Base-by-base conservation (phyloP, 306 rosid genomes). In the Prunus campanulata region DNA sequence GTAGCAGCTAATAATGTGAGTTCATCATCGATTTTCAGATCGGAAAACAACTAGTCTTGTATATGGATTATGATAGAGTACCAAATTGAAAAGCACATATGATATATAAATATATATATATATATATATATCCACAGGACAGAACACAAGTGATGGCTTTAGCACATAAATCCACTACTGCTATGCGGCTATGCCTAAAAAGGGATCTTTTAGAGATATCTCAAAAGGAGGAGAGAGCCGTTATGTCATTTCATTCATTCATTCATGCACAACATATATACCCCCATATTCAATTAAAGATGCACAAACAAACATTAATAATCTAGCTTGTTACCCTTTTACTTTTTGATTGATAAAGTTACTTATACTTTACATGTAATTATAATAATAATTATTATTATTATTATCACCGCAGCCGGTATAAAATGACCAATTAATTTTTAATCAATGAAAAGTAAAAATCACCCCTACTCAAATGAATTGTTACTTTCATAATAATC, bases 131-230 rank as follows among this genome's bases (percentile, higher is more conserved):
- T 32, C 7, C 1, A 5, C 39, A 32, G 39, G 5, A 32, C 44
- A 39, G 44, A 6, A 39, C 27, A 35, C 16, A 7, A 56, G 52
- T 24, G 29, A 25, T 57, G 66, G 67, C 66, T 72, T 72, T 55
- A 52, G 75, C 65, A 71, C 65, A 72, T 39, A 39, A 72, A 57
- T 25, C 69, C 47, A 61, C 57, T 25, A 25, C 56, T 59, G 69
- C 8, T 46, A 60, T 30, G 64, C 56, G 44, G 69, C 8, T 46
- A 60, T 30, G 64, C 67, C 71, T 61, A 29, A 74, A 80, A 83
- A 85, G 77, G 83, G 85, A 80, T 74, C 91, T 85, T 91, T 87
- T 83, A 79, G 92, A 20, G 82, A 91, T 81, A 85, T 85, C 74
- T 48, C 76, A 78, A 81, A 87, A 87, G 87, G 83, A 81, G 83